Conservation (phyloP, 768 basidiomycete species). For the Hygrophorus pudorinus region DNA sequence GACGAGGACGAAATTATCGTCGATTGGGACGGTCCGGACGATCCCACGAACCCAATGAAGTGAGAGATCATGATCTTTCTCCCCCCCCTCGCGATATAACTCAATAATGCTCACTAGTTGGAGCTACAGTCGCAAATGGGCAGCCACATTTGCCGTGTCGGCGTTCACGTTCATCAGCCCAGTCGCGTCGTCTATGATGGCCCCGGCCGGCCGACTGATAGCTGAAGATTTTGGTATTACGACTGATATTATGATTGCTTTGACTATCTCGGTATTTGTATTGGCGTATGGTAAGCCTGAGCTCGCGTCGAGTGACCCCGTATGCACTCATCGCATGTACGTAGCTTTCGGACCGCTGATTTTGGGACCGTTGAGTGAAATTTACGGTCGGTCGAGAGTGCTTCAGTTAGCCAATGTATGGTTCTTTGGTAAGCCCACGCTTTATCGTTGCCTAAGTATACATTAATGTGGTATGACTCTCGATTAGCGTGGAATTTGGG, state of each 20-base stretch:
- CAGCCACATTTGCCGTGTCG: conserved; percentile 52
- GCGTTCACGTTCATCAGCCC: conserved; percentile 61
- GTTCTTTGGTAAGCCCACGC: conserved; percentile 38
- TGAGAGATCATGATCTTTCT: conserved; percentile 27
- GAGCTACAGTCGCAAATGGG: conserved; percentile 52
- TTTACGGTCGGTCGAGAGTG: conserved; percentile 56
- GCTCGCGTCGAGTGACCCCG: background rate
- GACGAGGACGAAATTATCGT: conserved; percentile 27
- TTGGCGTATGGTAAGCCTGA: conserved; percentile 43
- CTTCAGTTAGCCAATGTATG: conserved; percentile 57
- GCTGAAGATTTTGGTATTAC: conserved; percentile 46
- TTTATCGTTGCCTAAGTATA: background rate
- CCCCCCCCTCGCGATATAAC: background rate
- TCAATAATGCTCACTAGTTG: too few species aligned
- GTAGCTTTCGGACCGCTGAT: conserved; percentile 45
- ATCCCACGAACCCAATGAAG: conserved; percentile 53
- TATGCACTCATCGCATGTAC: background rate
- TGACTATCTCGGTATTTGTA: conserved; percentile 47
- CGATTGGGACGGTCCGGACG: conserved; percentile 55
- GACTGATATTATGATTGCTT: conserved; percentile 34
- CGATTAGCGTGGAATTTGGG: conserved; percentile 47
- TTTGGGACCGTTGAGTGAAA: conserved; percentile 58
- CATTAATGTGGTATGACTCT: background rate
- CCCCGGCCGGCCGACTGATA: conserved; percentile 48
- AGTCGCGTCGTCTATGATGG: conserved; percentile 65